Conservation (phyloP, 805 yeast species). For the Brettanomyces bruxellensis region DNA sequence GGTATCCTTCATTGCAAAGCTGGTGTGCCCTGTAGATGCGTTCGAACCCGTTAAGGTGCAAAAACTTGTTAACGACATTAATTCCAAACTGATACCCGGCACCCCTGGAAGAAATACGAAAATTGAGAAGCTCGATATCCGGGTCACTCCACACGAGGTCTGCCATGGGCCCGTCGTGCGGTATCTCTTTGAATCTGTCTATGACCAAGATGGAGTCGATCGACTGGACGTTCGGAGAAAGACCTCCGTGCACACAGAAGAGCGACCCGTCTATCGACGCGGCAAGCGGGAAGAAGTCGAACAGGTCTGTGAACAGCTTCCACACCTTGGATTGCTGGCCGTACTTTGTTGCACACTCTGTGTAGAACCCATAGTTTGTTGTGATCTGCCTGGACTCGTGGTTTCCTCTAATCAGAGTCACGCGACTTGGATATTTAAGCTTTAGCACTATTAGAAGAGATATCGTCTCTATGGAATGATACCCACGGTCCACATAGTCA, state of each 20-base stretch:
- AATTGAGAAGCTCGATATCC: conserved; percentile 70
- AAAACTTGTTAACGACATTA: conserved; percentile 81
- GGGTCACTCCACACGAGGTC: conserved; percentile 99
- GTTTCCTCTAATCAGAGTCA: conserved; percentile 81
- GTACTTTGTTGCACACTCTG: conserved; percentile 88
- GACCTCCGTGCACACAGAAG: conserved; percentile 95
- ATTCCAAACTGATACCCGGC: conserved; percentile 96
- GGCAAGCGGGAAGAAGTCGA: conserved; percentile 82
- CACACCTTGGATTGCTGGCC: conserved; percentile 69
- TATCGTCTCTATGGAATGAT: conserved; percentile 90
- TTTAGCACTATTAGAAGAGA: conserved; percentile 73
- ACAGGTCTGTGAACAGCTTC: conserved; percentile 83
- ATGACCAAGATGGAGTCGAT: conserved; percentile 85
- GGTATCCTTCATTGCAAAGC: conserved; percentile 92
- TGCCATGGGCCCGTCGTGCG: conserved; percentile 99
- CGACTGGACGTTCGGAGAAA: conserved; percentile 91
- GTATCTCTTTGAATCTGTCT: conserved; percentile 89
- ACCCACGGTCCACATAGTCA: conserved; percentile 94
- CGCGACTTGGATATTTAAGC: conserved; percentile 78
- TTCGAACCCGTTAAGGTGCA: conserved; percentile 65
- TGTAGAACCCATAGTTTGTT: conserved; percentile 92
- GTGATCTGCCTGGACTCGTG: conserved; percentile 97
- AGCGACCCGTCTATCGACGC: conserved; percentile 86
- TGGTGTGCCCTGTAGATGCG: conserved; percentile 93
- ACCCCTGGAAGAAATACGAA: conserved; percentile 87